Base-by-base conservation (phyloP, 306 rosid genomes). In the Cucumis melo region DNA sequence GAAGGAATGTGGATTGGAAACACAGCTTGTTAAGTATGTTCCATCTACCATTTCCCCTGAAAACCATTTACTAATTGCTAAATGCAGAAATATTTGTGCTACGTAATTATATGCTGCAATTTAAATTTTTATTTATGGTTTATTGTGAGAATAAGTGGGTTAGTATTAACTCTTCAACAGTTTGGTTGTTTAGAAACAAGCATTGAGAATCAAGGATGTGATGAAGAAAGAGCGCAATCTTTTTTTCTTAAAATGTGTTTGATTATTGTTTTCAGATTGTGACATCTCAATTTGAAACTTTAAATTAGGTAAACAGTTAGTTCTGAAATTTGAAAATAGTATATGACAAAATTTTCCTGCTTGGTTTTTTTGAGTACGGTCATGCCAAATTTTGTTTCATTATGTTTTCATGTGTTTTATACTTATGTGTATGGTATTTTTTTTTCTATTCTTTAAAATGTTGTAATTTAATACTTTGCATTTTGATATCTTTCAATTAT, bases 41-140 rank as follows among this genome's bases (percentile, higher is more conserved):
- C 92, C 91, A 9, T 54, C 92, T 4, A 81, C 70, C 76, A 85
- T 94, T 75, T 94, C 98, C 80, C 98, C 96, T 21, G 98, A 94
- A 84, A 94, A 94, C 86, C 90, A 87, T 84, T 78, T 94, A 75
- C 84, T 94, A 41, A 81, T 94, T 60, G 97, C 97, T 59, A 80
- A 65, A 50, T 80, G 75, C 81, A 13, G 36, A 24, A 21, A 65
- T 65, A 13, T 2, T 67, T 60, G 32, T 55, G 54, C 74, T 67
- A 7, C 53, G 20, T 67, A 67, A 34, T 27, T 27, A 1, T 27
- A 41, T 67, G 32, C 15, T 67, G 23, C 21, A 41, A 70, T 70
- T 70, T 20, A 39, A 44, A 70, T 7, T 70, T 44, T 14, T 21
- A 44, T 44, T 14, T 21, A 44, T 70, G 55, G 39, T 42, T 70